Conservation (phyloP, 1,139 yeast genomes). For the Yamadazyma triangularis region DNA sequence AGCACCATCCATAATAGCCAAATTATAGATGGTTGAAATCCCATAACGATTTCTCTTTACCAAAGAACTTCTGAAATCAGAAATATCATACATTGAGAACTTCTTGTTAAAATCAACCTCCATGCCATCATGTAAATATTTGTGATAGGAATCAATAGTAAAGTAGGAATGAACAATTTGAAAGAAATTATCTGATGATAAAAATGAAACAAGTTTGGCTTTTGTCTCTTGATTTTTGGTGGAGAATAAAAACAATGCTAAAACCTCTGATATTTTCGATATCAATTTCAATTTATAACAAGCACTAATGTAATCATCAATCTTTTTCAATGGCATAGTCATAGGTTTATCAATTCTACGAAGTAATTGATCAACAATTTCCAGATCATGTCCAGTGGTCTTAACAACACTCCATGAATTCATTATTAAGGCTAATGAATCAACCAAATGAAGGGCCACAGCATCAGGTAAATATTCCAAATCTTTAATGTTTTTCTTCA, state of each 20-base stretch:
- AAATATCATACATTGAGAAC: slow-evolving; percentile 45
- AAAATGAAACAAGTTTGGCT: slow-evolving; percentile 39
- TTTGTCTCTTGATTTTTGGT: slow-evolving; percentile 39
- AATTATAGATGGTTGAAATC: slow-evolving; percentile 51
- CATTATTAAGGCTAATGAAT: slow-evolving; percentile 61
- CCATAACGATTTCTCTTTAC: slow-evolving; percentile 49
- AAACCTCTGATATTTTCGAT: slow-evolving; percentile 68
- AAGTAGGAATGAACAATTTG: slow-evolving; percentile 27
- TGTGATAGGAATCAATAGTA: slow-evolving; percentile 26
- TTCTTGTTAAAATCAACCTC: slow-evolving; percentile 35
- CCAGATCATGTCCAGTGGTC: slow-evolving; percentile 43
- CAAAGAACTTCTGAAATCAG: slow-evolving; percentile 52
- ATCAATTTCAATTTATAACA: slow-evolving; percentile 56
- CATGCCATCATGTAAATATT: slow-evolving; percentile 35
- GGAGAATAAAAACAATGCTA: slow-evolving; percentile 69
- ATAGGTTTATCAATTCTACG: slow-evolving; percentile 24
- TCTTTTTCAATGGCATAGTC: slow-evolving; percentile 14
- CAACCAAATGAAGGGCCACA: slow-evolving; percentile 55
- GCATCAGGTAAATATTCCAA: slow-evolving; percentile 54
- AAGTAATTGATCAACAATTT: slow-evolving; percentile 50
- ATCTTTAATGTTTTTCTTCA: slow-evolving; percentile 55
- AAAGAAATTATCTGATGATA: slow-evolving; percentile 35
- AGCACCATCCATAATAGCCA: slow-evolving; percentile 58
- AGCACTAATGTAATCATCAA: slow-evolving; percentile 28
- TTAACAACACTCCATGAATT: slow-evolving; percentile 67